Percentiles rank a stretch among this genome's conserved stretches.
Conservation (phyloP, 805 yeast species). For the Yarrowia alimentaria region DNA sequence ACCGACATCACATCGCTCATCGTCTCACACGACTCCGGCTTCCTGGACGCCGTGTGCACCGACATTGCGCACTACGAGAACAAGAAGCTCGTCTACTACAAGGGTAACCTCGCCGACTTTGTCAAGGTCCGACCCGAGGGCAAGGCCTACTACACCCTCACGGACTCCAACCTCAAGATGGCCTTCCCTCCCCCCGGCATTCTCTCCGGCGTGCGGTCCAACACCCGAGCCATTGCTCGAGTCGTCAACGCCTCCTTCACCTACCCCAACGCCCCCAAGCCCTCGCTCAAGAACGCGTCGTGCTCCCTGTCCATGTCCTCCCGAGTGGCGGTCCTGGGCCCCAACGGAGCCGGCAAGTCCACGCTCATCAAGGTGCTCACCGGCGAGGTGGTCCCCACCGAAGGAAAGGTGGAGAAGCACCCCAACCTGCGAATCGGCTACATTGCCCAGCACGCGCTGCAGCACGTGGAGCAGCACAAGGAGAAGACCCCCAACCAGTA, state of each 20-base stretch:
- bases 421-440: constrained; percentile 97
- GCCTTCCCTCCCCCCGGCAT: constrained; percentile 98
- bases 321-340: constrained; percentile 94
- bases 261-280: constrained; percentile 86
- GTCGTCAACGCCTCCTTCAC: constrained; percentile 80
- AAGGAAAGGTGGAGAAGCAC: constrained; percentile 93
- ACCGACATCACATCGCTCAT: constrained; percentile 88
- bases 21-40: constrained; percentile 97
- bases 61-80: constrained; percentile 95
- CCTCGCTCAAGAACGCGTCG: constrained; percentile 74
- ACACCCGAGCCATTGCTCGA: constrained; percentile 89
- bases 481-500: constrained; percentile 98
- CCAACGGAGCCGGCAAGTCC: constrained; percentile 99
- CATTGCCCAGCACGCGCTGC: constrained; percentile 97
- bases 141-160: constrained; percentile 88
- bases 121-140: constrained; percentile 95
- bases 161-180: constrained; percentile 92
- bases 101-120: constrained; percentile 91
- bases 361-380: constrained; percentile 91
- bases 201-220: constrained; percentile 93
- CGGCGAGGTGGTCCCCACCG: constrained; percentile 82
- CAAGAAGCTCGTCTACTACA: constrained; percentile 90
- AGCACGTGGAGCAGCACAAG: constrained; percentile 94
- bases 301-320: constrained; percentile 94
- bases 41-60: constrained; percentile 92